phyloP scores from a whole-genome alignment of 2,329 filamentous ascomycete species.

The Tolypocladium tropicale region DNA sequence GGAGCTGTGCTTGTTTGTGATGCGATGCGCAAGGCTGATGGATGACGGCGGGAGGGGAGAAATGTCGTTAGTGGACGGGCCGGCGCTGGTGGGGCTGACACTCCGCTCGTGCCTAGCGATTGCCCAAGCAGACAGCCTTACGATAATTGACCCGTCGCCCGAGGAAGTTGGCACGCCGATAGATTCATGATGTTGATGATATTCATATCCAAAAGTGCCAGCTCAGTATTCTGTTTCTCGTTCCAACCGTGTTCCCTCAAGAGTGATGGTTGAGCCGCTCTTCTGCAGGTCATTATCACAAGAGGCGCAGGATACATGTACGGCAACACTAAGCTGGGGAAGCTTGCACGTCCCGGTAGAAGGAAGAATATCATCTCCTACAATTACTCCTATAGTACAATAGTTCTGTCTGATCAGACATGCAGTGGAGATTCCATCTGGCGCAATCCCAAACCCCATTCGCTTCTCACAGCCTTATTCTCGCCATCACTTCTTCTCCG shows the following conservation, averaged over 20 bases:
- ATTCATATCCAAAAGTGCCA: not conserved
- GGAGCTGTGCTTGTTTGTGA: not conserved
- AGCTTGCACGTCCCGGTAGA: not conserved
- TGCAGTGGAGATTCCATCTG: slow-evolving; percentile 37
- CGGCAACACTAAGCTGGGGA: not conserved
- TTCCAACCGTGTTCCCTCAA: not conserved
- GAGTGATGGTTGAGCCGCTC: not conserved
- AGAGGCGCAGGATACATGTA: not conserved
- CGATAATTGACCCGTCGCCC: not conserved
- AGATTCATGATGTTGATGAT: not conserved
- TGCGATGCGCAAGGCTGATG: not conserved
- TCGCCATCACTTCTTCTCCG: slow-evolving; percentile 30
- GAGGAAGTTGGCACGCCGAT: not conserved
- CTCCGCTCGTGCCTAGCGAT: not conserved
- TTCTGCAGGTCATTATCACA: not conserved
- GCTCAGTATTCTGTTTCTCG: not conserved
- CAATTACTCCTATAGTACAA: slow-evolving; percentile 18
- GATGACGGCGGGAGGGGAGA: not conserved
- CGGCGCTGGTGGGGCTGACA: not conserved
- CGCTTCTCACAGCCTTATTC: slow-evolving; percentile 3
- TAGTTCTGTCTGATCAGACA: slow-evolving; percentile 14
- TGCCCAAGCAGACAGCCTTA: not conserved
- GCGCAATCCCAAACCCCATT: slow-evolving; percentile 2
- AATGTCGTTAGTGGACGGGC: not conserved
- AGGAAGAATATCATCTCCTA: slow-evolving; percentile 1